Base-by-base conservation (phyloP, 768 basidiomycete species). In the Crepidotus variabilis region DNA sequence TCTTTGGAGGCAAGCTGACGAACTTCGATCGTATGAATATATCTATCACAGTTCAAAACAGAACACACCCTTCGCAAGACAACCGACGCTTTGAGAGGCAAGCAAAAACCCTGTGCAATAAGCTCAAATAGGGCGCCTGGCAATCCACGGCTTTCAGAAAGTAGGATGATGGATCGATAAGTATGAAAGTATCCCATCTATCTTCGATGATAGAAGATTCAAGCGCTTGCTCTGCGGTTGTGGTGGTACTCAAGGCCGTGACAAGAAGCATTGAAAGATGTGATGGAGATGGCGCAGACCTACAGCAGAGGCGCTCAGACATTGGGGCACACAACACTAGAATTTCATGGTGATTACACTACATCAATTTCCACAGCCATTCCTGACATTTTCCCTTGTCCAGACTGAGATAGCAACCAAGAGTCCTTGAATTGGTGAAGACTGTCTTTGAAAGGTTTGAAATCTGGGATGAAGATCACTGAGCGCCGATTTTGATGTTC, bases 211-310 rank as follows among this genome's bases (percentile, higher is more conserved):
- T 34, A 47, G 67, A 64, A 11, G 67, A 50, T 51, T 57, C 63
- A 13, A 56, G 20, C 16, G 54, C 57, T 47, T 45, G 56, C 32
- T 61, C 46, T 10, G 70, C 57, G 48, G 68, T 65, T 11, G 60
- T 55, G 18, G 61, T 45, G 8, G 75, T 61, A 18, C 71, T 67
- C 55, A 73, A 74, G 45, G 87, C 72, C 66, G 76, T 71, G 13
- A 83, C 77, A 34, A 88, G 67, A 7, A 86, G 60, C 21, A 81
- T 68, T 16, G 75, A 69, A 18, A 88, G 68, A 64, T 88, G 86
- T 13, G 78, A 73, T 9, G 81, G 77, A 9, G 81, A 80, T 18
- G 83, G 79, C 1, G 87, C 85, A 66, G 89, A 90, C 60, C 88
- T 90, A 63, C 21, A 18, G 36, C 34, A 63, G 50, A 53, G n/a